These are phyloP conservation scores for slime mould (Dictyostelium discoideum) DNA, from an alignment of 78 protist species.

Conservation along the genomic window dicty_2.7 NC_007090.3:429501-430000, in stretches of 20 bases:
- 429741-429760: neutral
- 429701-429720: slow-evolving; percentile 27
- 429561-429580: slow-evolving; percentile 85
- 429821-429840: slow-evolving; percentile 50
- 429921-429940: slow-evolving; percentile 77
- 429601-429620: slow-evolving; percentile 89
- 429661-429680: slow-evolving; percentile 83
- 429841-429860: slow-evolving; percentile 74
- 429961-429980: slow-evolving; percentile 20
- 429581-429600: slow-evolving; percentile 83
- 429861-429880: slow-evolving; percentile 42
- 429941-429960: slow-evolving; percentile 82
- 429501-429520: neutral
- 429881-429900: slow-evolving; percentile 46
- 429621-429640: slow-evolving; percentile 79
- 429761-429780: neutral
- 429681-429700: neutral
- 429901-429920: slow-evolving; percentile 67
- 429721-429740: neutral
- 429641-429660: slow-evolving; percentile 83
- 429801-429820: slow-evolving; percentile 55
- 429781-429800: neutral
- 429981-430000: slow-evolving; percentile 36
- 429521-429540: slow-evolving; percentile 24
- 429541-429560: slow-evolving; percentile 84